phyloP scores from a whole-genome alignment of 2,329 filamentous ascomycete species.

The Xylariaceae sp. region DNA sequence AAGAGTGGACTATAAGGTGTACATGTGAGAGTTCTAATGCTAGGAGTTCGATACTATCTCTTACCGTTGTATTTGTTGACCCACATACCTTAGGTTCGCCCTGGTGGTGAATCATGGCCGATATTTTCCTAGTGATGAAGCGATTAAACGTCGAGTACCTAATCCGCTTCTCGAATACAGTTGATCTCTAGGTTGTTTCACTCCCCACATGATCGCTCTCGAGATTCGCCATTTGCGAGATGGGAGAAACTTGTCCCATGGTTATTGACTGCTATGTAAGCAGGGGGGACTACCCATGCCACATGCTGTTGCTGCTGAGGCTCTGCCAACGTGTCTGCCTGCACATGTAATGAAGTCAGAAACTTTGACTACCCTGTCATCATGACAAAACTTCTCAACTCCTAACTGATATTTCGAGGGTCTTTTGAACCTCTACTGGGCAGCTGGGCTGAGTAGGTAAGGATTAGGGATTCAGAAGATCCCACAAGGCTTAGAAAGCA shows the following conservation, averaged over 20 bases:
- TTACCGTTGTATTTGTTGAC: neutral
- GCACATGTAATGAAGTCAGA: neutral
- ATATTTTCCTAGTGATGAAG: too few species aligned
- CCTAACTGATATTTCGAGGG: neutral
- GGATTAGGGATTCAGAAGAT: neutral
- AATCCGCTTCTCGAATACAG: neutral
- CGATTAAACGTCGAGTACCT: neutral
- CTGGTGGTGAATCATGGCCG: neutral
- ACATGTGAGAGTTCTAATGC: neutral
- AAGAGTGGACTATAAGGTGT: neutral
- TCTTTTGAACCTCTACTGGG: neutral
- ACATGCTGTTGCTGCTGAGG: conserved; percentile 7
- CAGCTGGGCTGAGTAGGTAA: neutral
- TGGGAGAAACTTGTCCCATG: conserved; percentile 16
- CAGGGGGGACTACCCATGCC: neutral
- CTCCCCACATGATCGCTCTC: neutral
- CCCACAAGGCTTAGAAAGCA: neutral
- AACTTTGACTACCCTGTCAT: neutral
- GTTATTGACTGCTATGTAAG: neutral
- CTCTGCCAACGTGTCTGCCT: conserved; percentile 20
- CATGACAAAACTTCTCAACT: neutral
- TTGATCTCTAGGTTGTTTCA: neutral
- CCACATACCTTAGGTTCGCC: neutral
- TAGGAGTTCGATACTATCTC: too few species aligned
- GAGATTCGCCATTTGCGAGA: neutral